These are phyloP conservation scores for Penicillium sp. DNA, from an alignment of 2,329 filamentous ascomycete genomes.

Conservation along the genomic window DNA sequence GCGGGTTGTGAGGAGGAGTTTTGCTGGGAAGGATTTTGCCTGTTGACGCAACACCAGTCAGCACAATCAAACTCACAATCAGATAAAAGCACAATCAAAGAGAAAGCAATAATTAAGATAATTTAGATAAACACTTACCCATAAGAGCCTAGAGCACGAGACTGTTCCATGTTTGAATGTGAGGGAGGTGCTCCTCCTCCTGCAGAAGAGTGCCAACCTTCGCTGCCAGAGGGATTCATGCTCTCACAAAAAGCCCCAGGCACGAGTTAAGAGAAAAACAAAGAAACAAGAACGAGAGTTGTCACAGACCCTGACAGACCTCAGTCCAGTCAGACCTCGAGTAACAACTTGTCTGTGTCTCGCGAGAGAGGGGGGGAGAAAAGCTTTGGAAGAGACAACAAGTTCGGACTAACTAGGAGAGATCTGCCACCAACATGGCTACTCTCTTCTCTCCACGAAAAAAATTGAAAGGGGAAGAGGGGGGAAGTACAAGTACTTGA, in stretches of 20 bases:
- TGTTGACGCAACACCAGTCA: constrained; percentile 15
- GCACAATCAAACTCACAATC: background rate
- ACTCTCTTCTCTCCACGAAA: constrained; percentile 15
- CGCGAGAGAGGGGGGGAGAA: background rate
- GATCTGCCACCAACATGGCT: constrained; percentile 28
- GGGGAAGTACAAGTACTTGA: background rate
- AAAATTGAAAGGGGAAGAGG: background rate
- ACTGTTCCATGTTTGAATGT: constrained; percentile 41
- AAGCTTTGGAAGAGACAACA: constrained; percentile 2
- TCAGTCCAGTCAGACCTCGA: background rate
- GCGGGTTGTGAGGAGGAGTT: constrained; percentile 35
- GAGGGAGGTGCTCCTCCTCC: constrained; percentile 36
- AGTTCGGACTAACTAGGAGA: constrained; percentile 14
- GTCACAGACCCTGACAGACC: background rate
- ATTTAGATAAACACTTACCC: constrained; percentile 29
- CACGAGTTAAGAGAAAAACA: background rate
- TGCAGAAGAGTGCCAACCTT: constrained; percentile 39
- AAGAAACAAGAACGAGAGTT: background rate
- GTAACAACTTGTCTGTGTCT: background rate
- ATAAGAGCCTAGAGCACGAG: constrained; percentile 42
- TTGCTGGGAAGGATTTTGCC: constrained; percentile 38
- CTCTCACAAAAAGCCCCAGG: constrained; percentile 17
- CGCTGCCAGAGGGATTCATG: constrained; percentile 42
- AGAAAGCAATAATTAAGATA: background rate
- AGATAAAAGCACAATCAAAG: background rate